Evolutionary conservation across 345 rosid species (phyloP).

Genomic region (Eutrema japonicum): DNA sequence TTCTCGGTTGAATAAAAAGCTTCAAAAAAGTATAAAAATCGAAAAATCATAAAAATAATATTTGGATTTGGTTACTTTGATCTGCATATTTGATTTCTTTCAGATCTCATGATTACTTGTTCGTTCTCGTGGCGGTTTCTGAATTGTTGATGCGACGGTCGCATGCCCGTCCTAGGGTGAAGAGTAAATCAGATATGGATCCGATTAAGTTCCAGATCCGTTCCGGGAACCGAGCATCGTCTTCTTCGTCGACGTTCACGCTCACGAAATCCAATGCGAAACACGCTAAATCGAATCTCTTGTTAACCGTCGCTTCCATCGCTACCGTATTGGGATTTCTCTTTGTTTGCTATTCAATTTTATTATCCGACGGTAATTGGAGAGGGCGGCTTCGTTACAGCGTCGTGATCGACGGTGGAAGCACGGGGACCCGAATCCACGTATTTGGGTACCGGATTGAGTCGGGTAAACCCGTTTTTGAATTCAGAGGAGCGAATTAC

Average conservation of each 20-base stretch:
- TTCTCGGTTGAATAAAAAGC: slow-evolving; percentile 33
- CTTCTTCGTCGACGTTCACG: slow-evolving; percentile 49
- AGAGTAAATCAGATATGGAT: slow-evolving; percentile 59
- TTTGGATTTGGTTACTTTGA: not conserved
- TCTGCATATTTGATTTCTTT: not conserved
- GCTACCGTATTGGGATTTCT: slow-evolving; percentile 38
- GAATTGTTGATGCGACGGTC: slow-evolving; percentile 81
- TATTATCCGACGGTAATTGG: slow-evolving; percentile 32
- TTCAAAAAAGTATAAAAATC: slow-evolving; percentile 3
- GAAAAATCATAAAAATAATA: slow-evolving; percentile 1
- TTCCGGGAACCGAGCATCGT: slow-evolving; percentile 48
- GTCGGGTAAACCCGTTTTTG: slow-evolving; percentile 53
- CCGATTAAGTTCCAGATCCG: slow-evolving; percentile 66
- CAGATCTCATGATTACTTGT: slow-evolving; percentile 40
- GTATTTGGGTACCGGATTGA: slow-evolving; percentile 53
- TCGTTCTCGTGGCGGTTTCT: slow-evolving; percentile 20
- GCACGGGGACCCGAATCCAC: slow-evolving; percentile 83
- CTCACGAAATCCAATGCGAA: slow-evolving; percentile 35
- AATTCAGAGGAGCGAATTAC: slow-evolving; percentile 54
- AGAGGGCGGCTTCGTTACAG: slow-evolving; percentile 44
- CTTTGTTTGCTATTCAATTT: slow-evolving; percentile 43
- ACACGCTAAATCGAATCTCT: slow-evolving; percentile 46
- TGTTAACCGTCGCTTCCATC: slow-evolving; percentile 38
- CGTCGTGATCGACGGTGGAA: slow-evolving; percentile 80
- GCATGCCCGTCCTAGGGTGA: slow-evolving; percentile 65